These are phyloP conservation scores for Lachnellula suecica DNA, from an alignment of 2,329 filamentous ascomycete species.

Conservation along the genomic window DNA sequence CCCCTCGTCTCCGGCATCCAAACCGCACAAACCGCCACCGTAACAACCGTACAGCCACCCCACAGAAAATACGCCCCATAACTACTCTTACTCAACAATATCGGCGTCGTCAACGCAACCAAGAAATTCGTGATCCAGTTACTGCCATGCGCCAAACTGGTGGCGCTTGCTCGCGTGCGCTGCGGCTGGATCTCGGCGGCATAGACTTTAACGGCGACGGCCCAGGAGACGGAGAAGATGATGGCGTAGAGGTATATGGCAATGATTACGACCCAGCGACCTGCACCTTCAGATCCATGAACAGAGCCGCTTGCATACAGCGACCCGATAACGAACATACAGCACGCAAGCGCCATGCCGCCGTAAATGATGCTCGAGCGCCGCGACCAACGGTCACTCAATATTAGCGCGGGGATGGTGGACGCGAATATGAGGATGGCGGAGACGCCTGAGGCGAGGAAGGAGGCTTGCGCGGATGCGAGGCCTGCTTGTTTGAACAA, in stretches of 20 bases:
- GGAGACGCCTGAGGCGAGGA: conserved; percentile 61
- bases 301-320: conserved; percentile 50
- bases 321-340: conserved; percentile 53
- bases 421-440: conserved; percentile 57
- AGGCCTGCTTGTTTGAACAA: conserved; percentile 61
- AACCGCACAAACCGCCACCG: conserved; percentile 17
- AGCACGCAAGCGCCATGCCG: conserved; percentile 47
- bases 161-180: conserved; percentile 53
- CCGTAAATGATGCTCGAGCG: conserved; percentile 53
- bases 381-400: conserved; percentile 57
- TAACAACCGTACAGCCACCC: conserved; percentile 38
- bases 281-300: conserved; percentile 37
- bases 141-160: conserved; percentile 41
- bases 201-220: conserved; percentile 55
- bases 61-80: conserved; percentile 31
- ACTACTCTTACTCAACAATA: conserved; percentile 26
- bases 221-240: conserved; percentile 50
- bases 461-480: conserved; percentile 50
- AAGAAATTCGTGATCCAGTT: conserved; percentile 29
- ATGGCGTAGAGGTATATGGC: conserved; percentile 49
- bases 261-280: conserved; percentile 50
- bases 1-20: conserved; percentile 33
- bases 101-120: conserved; percentile 35
- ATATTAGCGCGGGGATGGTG: conserved; percentile 54
- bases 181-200: conserved; percentile 57